Evolutionary conservation across 2,329 filamentous ascomycete species (phyloP).

Genomic region (Neofusicoccum parvum): DNA sequence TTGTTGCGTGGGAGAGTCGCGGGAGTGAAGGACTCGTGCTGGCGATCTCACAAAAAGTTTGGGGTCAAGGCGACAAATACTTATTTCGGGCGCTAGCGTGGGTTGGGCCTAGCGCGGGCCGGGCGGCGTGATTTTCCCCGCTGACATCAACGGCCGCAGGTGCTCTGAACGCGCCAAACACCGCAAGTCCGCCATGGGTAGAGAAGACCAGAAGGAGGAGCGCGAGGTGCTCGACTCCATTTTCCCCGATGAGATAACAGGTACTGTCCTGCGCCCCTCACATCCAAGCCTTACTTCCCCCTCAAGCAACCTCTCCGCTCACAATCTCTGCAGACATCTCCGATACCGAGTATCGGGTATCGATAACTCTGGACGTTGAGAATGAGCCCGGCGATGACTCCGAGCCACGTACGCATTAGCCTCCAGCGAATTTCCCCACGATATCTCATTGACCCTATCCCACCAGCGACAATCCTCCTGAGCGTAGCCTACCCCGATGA

Average conservation of each 20-base stretch:
- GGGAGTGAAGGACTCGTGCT: neutral
- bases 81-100: neutral
- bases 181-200: slow-evolving; percentile 43
- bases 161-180: neutral
- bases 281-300: neutral
- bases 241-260: slow-evolving; percentile 95
- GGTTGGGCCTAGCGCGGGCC: neutral
- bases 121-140: slow-evolving; percentile 6
- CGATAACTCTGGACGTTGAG: slow-evolving; percentile 77
- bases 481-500: slow-evolving; percentile 85
- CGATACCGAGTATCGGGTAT: slow-evolving; percentile 84
- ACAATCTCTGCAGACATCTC: slow-evolving; percentile 69
- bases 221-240: slow-evolving; percentile 97
- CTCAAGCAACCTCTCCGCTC: slow-evolving; percentile 24
- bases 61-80: slow-evolving; percentile 11
- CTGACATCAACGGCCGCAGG: slow-evolving; percentile 16
- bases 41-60: slow-evolving; percentile 12
- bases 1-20: neutral
- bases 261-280: slow-evolving; percentile 47
- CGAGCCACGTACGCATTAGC: slow-evolving; percentile 55
- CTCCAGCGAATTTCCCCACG: neutral
- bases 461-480: slow-evolving; percentile 69
- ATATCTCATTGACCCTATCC: neutral
- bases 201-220: slow-evolving; percentile 92
- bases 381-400: slow-evolving; percentile 61